Conservation (phyloP, 306 rosid species). For the Corylus avellana region DNA sequence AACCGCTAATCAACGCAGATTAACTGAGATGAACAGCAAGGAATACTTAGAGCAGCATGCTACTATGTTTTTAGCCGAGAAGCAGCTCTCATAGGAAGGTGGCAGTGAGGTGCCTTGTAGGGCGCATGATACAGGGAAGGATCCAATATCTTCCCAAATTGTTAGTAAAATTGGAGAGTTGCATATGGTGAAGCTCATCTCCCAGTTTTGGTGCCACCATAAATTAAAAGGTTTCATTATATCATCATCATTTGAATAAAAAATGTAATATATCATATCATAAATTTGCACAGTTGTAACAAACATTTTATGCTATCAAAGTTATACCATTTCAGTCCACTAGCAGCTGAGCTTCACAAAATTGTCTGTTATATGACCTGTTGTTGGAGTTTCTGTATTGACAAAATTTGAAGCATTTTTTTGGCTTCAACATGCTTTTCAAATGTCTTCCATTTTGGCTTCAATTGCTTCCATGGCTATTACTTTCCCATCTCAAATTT, state of each 20-base stretch:
- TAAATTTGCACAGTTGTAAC: background rate
- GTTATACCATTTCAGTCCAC: background rate
- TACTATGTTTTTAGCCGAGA: slow-evolving; percentile 44
- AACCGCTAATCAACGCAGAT: slow-evolving; percentile 47
- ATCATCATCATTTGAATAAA: background rate
- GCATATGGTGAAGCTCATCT: background rate
- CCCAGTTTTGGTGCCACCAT: background rate
- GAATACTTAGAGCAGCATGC: slow-evolving; percentile 92
- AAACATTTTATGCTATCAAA: background rate
- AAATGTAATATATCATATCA: background rate
- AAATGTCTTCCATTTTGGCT: too few species aligned
- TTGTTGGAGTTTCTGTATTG: too few species aligned
- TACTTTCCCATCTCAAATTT: too few species aligned
- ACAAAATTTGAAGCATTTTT: too few species aligned
- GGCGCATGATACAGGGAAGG: slow-evolving; percentile 4
- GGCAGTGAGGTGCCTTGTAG: background rate
- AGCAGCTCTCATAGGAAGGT: slow-evolving; percentile 25
- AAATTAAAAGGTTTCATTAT: too few species aligned
- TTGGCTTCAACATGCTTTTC: too few species aligned
- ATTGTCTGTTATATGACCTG: too few species aligned
- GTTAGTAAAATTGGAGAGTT: background rate
- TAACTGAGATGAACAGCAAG: slow-evolving; percentile 91
- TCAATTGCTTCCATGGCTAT: too few species aligned
- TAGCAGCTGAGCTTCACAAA: too few species aligned
- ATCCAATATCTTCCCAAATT: background rate